Base-by-base conservation (phyloP, 192 early-diverging fungal species). In the Dissophora ornata region DNA sequence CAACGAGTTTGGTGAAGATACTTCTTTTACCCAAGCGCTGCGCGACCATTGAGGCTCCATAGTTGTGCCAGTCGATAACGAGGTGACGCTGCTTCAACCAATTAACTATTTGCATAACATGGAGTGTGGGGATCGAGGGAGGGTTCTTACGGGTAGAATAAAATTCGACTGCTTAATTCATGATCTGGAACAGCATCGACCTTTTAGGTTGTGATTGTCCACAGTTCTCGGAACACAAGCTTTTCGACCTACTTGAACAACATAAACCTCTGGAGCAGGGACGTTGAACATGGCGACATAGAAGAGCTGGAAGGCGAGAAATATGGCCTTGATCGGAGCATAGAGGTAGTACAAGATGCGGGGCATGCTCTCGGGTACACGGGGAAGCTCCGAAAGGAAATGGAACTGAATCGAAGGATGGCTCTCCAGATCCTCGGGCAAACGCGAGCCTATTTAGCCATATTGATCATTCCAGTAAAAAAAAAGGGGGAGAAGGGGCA, bases 41-140 rank as follows among this genome's bases (percentile, higher is more conserved):
- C 11, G 84, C 90, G 30, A 99, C 90, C 30, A 99, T 86, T 3
- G 94, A 91, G 70, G 89, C 92, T 22, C 96, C 97, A 77, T 96
- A 96, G 80, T 99, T 99, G 71, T 99, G 97, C 97, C 97, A 99
- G 80, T 99, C 97, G 44, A 99, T 94, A 46, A 98, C 83, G 5
- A 99, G 80, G 48, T 82, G 82, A 18, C 89, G 80, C 28, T 88
- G 82, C n/a, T 88, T 86, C 24, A 94, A 21, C 54, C 86, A 85
- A 29, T 85, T 82, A 13, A 92, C 82, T 4, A 90, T 49, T 25
- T 91, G 93, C 33, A 86, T 92, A 60, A 98, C 84, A 4, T 88
- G 34, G 51, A 99, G 85, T 8, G 96, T 97, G 1, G 97, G 97
- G 58, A 99, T 92, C 3, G 96, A 89, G 9, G 97, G 96, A 30